Percentiles rank a stretch among this genome's conserved stretches.
Conservation (phyloP, 176 grass and related monocot species). For the Triticum turgidum region DNA sequence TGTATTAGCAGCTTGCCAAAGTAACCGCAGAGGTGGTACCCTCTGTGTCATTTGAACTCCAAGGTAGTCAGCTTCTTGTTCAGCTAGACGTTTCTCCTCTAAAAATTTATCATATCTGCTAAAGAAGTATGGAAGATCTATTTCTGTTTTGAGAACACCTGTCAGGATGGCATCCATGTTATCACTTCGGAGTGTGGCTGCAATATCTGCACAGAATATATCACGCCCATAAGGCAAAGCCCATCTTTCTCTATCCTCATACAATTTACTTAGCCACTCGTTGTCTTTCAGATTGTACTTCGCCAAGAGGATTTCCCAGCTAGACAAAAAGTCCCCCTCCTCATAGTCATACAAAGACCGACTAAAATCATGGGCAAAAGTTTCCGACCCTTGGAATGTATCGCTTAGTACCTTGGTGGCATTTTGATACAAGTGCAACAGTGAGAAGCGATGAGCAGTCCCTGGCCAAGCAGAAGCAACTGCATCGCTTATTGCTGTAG, state of each 20-base stretch:
- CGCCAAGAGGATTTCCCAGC: slow-evolving; percentile 59
- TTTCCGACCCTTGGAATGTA: slow-evolving; percentile 49
- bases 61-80: slow-evolving; percentile 80
- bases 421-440: slow-evolving; percentile 67
- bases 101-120: slow-evolving; percentile 67
- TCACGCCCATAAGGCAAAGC: slow-evolving; percentile 63
- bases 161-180: slow-evolving; percentile 46
- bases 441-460: slow-evolving; percentile 56
- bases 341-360: slow-evolving; percentile 61
- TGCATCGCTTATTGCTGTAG: slow-evolving; percentile 46
- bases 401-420: slow-evolving; percentile 48
- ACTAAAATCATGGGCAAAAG: slow-evolving; percentile 64
- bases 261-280: slow-evolving; percentile 76
- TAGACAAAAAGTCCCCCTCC: slow-evolving; percentile 55
- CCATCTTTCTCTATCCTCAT: slow-evolving; percentile 72
- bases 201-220: slow-evolving; percentile 69
- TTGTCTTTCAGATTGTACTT: slow-evolving; percentile 84
- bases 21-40: slow-evolving; percentile 49
- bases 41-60: slow-evolving; percentile 54
- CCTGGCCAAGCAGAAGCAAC: slow-evolving; percentile 61
- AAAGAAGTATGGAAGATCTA: slow-evolving; percentile 59
- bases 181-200: slow-evolving; percentile 54
- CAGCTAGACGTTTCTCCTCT: slow-evolving; percentile 62
- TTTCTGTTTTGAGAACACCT: slow-evolving; percentile 58
- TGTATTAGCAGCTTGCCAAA: slow-evolving; percentile 80